Evolutionary conservation across 129 eudicot species (phyloP), one percentile per base, ranked within the genome.

Genomic region (Lonicera japonica): DNA sequence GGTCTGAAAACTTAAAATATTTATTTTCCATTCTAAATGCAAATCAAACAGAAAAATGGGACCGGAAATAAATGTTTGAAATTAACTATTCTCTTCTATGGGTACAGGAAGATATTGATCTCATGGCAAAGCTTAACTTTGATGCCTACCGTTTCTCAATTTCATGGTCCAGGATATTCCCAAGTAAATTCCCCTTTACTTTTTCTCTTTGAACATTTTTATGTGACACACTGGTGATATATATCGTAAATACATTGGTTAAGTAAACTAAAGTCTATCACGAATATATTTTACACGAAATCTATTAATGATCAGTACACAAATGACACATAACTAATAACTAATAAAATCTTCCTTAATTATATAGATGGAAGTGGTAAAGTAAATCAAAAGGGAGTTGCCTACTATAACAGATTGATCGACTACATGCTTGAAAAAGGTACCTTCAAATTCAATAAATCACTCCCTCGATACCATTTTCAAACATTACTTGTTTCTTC

Each of bases 61-160:
- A 29, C 36, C 6, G 36, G 36, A 29, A 29, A 29, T 1, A 43
- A 43, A 43, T 10, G 5, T 43, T 43, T 48, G 25, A 18, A n/a
- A 50, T 10, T 64, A 25, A 50, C 18, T 16, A 43, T 22, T 47
- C 1, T 8, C 25, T 55, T 19, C 11, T 54, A 10, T 61, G 40
- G 52, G 50, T 46, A 57, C 82, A 90, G 97, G 95, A 86, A 69
- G 97, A 90, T 62, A 72, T 90, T 54, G 86, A 90, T 74, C 29
- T 86, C 43, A 90, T 86, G 97, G 82, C 61, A 20, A 79, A 77
- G 54, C 77, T 86, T 25, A 83, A 86, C 69, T 83, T 86, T n/a
- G 97, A 90, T 53, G 95, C 95, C 16, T 90, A 90, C 68, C 82
- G 97, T 8, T 90, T 90, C 74, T 90, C 97, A 1, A 83, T 90